Evolutionary conservation across 257 asterid genomes (phyloP).

Genomic region (Salvia hispanica): DNA sequence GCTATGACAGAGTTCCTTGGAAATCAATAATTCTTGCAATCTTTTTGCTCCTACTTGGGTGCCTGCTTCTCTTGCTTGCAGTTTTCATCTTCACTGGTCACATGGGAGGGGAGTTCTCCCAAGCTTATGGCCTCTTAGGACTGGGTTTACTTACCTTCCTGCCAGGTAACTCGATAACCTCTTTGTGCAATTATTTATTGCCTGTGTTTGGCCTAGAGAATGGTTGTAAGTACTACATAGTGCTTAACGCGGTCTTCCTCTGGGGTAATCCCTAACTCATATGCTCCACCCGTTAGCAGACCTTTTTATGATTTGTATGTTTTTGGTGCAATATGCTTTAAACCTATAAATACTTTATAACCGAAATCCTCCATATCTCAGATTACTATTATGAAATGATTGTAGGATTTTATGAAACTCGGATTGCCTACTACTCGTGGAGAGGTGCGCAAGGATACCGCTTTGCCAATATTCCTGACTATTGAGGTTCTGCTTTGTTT

Average conservation of each 20-base stretch:
- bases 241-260: slow-evolving; percentile 12
- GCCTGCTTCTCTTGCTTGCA: slow-evolving; percentile 71
- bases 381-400: slow-evolving; percentile 16
- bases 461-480: slow-evolving; percentile 74
- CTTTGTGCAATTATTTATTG: slow-evolving; percentile 8
- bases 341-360: background rate
- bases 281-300: background rate
- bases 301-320: slow-evolving; percentile 1
- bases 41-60: slow-evolving; percentile 83
- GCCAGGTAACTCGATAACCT: slow-evolving; percentile 57
- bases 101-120: slow-evolving; percentile 84
- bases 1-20: slow-evolving; percentile 76
- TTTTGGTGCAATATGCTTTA: background rate
- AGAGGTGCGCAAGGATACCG: slow-evolving; percentile 60
- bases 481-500: slow-evolving; percentile 39
- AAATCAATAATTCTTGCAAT: slow-evolving; percentile 80
- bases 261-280: background rate
- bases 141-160: slow-evolving; percentile 77
- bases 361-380: background rate
- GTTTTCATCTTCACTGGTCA: slow-evolving; percentile 84
- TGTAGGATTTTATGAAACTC: slow-evolving; percentile 83
- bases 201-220: slow-evolving; percentile 1
- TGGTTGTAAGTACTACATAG: background rate
- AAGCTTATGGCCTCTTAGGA: slow-evolving; percentile 83
- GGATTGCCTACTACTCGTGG: slow-evolving; percentile 86